Percentiles rank a stretch among this genome's conserved stretches.
phyloP scores from a whole-genome alignment of 257 asterid genomes.

The Capsicum rhomboideum region DNA sequence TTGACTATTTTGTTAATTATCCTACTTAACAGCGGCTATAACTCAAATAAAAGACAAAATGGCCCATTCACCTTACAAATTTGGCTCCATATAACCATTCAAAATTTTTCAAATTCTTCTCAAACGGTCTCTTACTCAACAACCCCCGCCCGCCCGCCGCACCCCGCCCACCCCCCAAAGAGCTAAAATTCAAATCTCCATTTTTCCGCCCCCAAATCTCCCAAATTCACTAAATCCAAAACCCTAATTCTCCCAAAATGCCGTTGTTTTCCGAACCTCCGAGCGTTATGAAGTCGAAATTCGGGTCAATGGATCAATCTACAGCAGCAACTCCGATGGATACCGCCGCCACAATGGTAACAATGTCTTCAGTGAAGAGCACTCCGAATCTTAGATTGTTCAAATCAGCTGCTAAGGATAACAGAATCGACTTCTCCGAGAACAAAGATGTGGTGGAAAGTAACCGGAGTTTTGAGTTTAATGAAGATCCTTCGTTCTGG shows the following conservation, averaged over 20 bases:
- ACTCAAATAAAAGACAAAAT: too few species aligned
- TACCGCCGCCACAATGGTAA: constrained; percentile 2
- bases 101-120: not conserved
- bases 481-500: constrained; percentile 68
- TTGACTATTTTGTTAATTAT: too few species aligned
- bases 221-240: not conserved
- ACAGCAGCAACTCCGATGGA: constrained; percentile 21
- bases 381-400: constrained; percentile 44
- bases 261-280: constrained; percentile 51
- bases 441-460: constrained; percentile 21
- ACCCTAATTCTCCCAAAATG: constrained; percentile 15
- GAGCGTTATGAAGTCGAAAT: constrained; percentile 53
- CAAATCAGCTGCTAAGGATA: constrained; percentile 42
- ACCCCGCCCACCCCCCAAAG: not conserved
- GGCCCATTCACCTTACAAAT: too few species aligned
- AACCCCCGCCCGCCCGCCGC: not conserved
- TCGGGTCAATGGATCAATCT: constrained; percentile 35
- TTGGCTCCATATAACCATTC: constrained; percentile 1
- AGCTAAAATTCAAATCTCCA: not conserved
- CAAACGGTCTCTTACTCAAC: constrained; percentile 5
- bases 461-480: constrained; percentile 49
- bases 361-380: constrained; percentile 32
- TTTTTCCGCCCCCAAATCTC: not conserved
- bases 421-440: constrained; percentile 11
- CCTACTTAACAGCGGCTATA: too few species aligned